A percentile compares a stretch with the other conserved stretches of the same genome.
Evolutionary conservation across 2,329 filamentous ascomycete species (phyloP).

Genomic region (Ophiocordyceps polyrhachis-furcata): DNA sequence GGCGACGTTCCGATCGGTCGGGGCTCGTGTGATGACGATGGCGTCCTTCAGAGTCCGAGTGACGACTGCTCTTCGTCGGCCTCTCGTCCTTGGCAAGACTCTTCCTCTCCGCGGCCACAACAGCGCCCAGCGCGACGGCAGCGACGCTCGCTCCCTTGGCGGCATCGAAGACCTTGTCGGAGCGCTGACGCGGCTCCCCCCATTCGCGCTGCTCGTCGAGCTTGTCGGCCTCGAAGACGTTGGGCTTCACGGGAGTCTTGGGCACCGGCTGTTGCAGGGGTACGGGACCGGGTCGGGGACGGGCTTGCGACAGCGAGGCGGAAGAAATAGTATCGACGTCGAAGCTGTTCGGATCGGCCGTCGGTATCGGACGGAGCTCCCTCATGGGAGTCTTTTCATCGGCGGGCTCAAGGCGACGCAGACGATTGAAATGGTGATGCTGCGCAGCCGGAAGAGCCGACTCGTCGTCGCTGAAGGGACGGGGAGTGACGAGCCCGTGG

Average conservation of each 20-base stretch:
- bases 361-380: constrained; percentile 47
- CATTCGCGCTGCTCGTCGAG: constrained; percentile 17
- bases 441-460: constrained; percentile 10
- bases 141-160: constrained; percentile 28
- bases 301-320: constrained; percentile 14
- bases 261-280: constrained; percentile 77
- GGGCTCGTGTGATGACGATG: constrained; percentile 6
- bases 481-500: constrained; percentile 33
- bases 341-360: constrained; percentile 43
- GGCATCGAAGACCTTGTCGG: constrained; percentile 22
- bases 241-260: constrained; percentile 49
- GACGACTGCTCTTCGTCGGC: neutral
- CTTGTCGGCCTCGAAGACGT: constrained; percentile 39
- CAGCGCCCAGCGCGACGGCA: constrained; percentile 27
- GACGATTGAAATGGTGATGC: constrained; percentile 5
- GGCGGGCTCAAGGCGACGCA: constrained; percentile 8
- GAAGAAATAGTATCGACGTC: constrained; percentile 35
- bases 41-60: constrained; percentile 5
- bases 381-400: constrained; percentile 26
- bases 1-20: constrained; percentile 1
- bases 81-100: constrained; percentile 3
- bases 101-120: constrained; percentile 8
- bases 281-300: constrained; percentile 35
- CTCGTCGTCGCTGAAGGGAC: constrained; percentile 28
- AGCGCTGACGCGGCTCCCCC: constrained; percentile 11